Evolutionary conservation across 768 basidiomycete genomes (phyloP).

Genomic region (Crepidotus variabilis): DNA sequence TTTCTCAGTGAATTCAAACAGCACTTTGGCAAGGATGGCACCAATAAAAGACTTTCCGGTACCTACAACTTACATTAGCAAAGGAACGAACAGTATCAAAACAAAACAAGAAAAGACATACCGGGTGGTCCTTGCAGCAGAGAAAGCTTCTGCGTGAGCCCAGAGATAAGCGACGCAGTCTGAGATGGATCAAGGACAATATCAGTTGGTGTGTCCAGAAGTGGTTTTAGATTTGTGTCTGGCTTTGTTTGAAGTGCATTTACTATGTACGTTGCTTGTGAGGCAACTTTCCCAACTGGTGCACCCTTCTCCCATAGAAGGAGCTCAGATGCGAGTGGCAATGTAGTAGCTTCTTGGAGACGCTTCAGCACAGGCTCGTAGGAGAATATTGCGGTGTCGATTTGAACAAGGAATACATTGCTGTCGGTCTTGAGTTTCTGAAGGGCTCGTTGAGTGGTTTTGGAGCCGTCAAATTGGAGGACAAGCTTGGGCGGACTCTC

Average conservation of each 20-base stretch:
- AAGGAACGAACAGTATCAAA: background rate
- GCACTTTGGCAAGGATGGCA: conserved; percentile 56
- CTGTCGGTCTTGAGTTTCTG: conserved; percentile 31
- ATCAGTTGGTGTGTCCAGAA: conserved; percentile 32
- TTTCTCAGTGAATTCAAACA: conserved; percentile 43
- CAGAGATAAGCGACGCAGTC: conserved; percentile 40
- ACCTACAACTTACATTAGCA: conserved; percentile 31
- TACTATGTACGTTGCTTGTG: conserved; percentile 14
- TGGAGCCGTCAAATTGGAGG: conserved; percentile 46
- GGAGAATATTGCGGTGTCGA: conserved; percentile 59
- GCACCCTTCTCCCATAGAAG: conserved; percentile 45
- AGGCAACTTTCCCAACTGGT: conserved; percentile 2
- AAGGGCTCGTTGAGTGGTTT: conserved; percentile 35
- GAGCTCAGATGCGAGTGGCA: conserved; percentile 50
- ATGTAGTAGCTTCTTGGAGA: conserved; percentile 39
- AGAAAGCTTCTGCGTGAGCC: conserved; percentile 53
- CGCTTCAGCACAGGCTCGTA: conserved; percentile 60
- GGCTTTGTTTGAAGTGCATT: conserved; percentile 28
- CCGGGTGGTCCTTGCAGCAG: conserved; percentile 74
- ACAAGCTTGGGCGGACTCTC: conserved; percentile 46
- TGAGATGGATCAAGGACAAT: conserved; percentile 54
- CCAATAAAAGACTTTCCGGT: conserved; percentile 78
- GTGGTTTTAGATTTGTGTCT: conserved; percentile 32
- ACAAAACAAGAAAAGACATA: conserved; percentile 27
- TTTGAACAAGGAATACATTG: conserved; percentile 45